Conservation (phyloP, 2,329 filamentous ascomycete genomes). For the Neurospora sp. region DNA sequence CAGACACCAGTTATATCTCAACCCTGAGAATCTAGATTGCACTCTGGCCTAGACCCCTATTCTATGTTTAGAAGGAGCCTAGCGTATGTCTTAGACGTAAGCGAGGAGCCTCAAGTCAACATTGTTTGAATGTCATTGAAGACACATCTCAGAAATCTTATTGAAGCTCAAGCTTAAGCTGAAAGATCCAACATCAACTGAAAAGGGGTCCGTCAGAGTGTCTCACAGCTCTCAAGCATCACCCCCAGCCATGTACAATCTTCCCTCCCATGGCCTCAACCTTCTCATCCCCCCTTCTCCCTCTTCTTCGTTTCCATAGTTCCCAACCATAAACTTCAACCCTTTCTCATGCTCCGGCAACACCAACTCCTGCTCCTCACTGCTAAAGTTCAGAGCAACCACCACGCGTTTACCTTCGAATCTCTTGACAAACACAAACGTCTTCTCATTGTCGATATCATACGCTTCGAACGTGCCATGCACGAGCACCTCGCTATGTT, state of each 20-base stretch:
- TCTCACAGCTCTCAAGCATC: background rate
- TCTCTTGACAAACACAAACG: slow-evolving; percentile 35
- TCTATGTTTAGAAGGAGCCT: background rate
- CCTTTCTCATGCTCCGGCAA: slow-evolving; percentile 16
- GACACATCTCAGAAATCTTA: background rate
- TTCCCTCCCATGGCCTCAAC: slow-evolving; percentile 26
- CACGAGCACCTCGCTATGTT: slow-evolving; percentile 47
- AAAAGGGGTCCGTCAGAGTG: background rate
- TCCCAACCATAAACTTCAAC: slow-evolving; percentile 19
- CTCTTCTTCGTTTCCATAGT: slow-evolving; percentile 20
- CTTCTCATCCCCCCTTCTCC: slow-evolving; percentile 8
- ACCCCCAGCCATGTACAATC: slow-evolving; percentile 20
- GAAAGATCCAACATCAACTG: background rate
- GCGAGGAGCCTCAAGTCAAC: background rate
- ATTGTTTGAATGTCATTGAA: background rate
- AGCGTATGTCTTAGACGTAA: background rate
- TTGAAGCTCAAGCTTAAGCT: background rate
- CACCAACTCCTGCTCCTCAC: slow-evolving; percentile 23
- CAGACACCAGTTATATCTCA: background rate
- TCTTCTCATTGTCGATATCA: slow-evolving; percentile 34
- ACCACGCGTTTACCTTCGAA: slow-evolving; percentile 16
- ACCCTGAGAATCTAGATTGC: background rate
- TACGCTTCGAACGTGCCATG: slow-evolving; percentile 48
- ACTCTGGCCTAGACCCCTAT: background rate
- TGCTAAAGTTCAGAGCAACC: slow-evolving; percentile 35